Percentiles rank a stretch among this genome's conserved stretches.
Evolutionary conservation across 2,329 filamentous ascomycete species (phyloP).

Genomic region (Trichoderma simmonsii): DNA sequence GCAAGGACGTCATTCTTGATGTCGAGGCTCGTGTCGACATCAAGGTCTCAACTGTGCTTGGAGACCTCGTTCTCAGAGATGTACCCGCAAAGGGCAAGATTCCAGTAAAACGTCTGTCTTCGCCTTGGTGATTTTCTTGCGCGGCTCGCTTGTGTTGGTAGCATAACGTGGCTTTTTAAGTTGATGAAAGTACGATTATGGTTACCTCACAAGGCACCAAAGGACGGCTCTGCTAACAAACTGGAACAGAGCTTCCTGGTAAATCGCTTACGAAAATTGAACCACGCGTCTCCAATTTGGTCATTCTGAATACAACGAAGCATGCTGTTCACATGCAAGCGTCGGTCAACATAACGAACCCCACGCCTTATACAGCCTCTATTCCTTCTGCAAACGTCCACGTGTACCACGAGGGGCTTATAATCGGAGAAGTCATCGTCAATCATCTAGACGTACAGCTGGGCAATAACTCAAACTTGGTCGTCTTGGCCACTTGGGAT

Average conservation of each 20-base stretch:
- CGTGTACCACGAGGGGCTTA: slow-evolving; percentile 67
- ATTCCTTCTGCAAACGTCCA: slow-evolving; percentile 80
- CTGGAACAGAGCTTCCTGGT: slow-evolving; percentile 53
- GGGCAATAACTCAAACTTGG: slow-evolving; percentile 69
- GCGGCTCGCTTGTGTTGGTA: slow-evolving; percentile 27
- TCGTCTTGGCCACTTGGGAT: slow-evolving; percentile 70
- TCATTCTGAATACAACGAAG: slow-evolving; percentile 68
- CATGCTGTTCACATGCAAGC: slow-evolving; percentile 70
- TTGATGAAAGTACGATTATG: slow-evolving; percentile 14
- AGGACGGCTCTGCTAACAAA: slow-evolving; percentile 33
- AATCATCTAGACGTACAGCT: slow-evolving; percentile 59
- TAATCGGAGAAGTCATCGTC: slow-evolving; percentile 72
- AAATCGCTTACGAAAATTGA: slow-evolving; percentile 47
- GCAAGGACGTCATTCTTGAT: slow-evolving; percentile 64
- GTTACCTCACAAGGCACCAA: slow-evolving; percentile 22
- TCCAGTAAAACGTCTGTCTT: slow-evolving; percentile 88
- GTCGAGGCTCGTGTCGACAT: slow-evolving; percentile 81
- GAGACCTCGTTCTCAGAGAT: slow-evolving; percentile 73
- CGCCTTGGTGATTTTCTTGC: slow-evolving; percentile 41
- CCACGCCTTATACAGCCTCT: slow-evolving; percentile 77
- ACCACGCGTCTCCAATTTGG: slow-evolving; percentile 68
- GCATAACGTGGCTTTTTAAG: slow-evolving; percentile 23
- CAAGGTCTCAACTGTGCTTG: slow-evolving; percentile 76
- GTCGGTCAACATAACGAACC: slow-evolving; percentile 81
- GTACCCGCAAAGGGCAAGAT: slow-evolving; percentile 84